Base-by-base conservation (phyloP, 1,284 basidiomycete species). In the Apiotrichum sp. region DNA sequence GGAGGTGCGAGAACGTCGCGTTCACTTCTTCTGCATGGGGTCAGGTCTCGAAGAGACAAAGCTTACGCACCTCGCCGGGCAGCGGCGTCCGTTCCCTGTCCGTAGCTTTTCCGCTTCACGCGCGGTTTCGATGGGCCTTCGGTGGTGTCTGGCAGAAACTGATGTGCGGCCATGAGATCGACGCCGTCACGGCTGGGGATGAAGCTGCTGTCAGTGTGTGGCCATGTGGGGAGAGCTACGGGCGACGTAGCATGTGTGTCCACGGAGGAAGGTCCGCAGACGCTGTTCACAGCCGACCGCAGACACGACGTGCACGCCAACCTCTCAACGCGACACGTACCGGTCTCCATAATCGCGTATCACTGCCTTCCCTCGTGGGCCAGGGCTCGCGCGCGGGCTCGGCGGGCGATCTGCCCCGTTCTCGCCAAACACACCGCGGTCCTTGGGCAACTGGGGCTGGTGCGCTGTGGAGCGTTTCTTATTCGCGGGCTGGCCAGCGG, bases 171-270 rank as follows among this genome's bases (percentile, higher is more conserved):
- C 47, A 79, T 73, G 11, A 80, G 62, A 56, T 82, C 80, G 8
- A 73, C 63, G 0, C 77, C 78, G 33, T 81, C 79, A 42, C 81
- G 67, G 43, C 71, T 78, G 7, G 81, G 80, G 49, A 82, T 82
- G 67, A 81, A 82, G 29, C 80, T 80, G 46, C 3, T 39, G 44
- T 6, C 50, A 13, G n/a, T 6, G 35, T n/a, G 11, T 49, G 47
- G 56, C 22, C 33, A 31, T 31, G n/a, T 16, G 11, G 47, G 7
- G 6, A 41, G 22, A 22, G 22, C 22, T 22, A 22, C 22, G 22
- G 22, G 22, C 22, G 22, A 22, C 22, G 22, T 22, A 22, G 22
- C 22, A 22, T 22, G 22, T 22, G 22, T 22, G 22, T 22, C 22
- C 22, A 22, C 22, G 22, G 22, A 22, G 22, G 22, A 22, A 22